These are phyloP conservation scores for Lactarius akahatsu DNA, from an alignment of 768 basidiomycete species.

Conservation along the genomic window DNA sequence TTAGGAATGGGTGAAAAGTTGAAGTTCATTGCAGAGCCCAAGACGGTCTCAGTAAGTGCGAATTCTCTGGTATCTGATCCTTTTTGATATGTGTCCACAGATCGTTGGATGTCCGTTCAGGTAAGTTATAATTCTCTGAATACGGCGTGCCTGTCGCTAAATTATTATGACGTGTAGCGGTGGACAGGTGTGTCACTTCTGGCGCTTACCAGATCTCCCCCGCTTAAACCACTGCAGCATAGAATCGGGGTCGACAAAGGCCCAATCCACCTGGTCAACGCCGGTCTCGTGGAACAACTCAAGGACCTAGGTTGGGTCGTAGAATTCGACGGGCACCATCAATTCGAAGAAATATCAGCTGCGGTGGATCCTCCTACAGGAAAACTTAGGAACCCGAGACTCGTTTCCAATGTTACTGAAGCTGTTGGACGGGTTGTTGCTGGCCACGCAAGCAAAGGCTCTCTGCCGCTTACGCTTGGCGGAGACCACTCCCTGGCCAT, in stretches of 20 bases:
- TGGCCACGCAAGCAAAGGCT: conserved; percentile 70
- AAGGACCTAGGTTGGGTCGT: conserved; percentile 84
- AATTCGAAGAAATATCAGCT: conserved; percentile 73
- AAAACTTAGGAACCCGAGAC: conserved; percentile 83
- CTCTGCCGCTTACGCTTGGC: conserved; percentile 86
- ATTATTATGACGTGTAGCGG: conserved; percentile 44
- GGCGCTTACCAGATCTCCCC: conserved; percentile 21
- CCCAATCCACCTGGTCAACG: conserved; percentile 85
- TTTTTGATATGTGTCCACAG: conserved; percentile 40
- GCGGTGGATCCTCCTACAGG: conserved; percentile 78
- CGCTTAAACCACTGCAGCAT: conserved; percentile 46
- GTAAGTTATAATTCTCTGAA: conserved; percentile 44
- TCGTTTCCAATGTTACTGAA: conserved; percentile 81
- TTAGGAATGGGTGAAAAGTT: conserved; percentile 14
- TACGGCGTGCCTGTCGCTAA: background rate
- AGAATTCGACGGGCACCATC: conserved; percentile 85
- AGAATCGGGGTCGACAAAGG: conserved; percentile 81
- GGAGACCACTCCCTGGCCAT: conserved; percentile 96
- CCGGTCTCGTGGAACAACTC: conserved; percentile 79
- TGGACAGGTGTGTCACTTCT: conserved; percentile 50
- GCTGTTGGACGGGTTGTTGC: conserved; percentile 78
- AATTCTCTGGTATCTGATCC: background rate
- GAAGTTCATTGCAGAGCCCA: conserved; percentile 63
- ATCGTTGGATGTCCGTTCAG: conserved; percentile 97
- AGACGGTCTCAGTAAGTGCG: conserved; percentile 66